phyloP scores from a whole-genome alignment of 768 basidiomycete genomes.

The Hygrocybe punicea region DNA sequence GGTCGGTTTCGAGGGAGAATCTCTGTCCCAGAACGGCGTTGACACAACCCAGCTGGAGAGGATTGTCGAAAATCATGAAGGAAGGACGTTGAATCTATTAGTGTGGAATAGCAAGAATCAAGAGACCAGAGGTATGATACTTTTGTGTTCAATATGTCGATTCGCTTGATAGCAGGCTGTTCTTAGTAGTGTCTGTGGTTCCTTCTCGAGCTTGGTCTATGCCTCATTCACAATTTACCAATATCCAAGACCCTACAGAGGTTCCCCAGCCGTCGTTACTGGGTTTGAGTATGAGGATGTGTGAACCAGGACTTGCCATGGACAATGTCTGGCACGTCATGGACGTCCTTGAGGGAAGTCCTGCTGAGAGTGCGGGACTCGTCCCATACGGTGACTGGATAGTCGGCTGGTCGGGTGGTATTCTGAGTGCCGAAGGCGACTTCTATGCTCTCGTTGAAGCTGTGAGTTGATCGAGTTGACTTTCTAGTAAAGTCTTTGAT shows the following conservation, averaged over 20 bases:
- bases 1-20: slow-evolving; percentile 80
- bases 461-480: slow-evolving; percentile 43
- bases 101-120: slow-evolving; percentile 84
- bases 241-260: slow-evolving; percentile 38
- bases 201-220: slow-evolving; percentile 86
- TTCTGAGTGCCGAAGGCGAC: slow-evolving; percentile 85
- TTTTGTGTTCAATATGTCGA: background rate
- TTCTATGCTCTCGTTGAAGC: slow-evolving; percentile 96
- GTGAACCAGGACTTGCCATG: slow-evolving; percentile 80
- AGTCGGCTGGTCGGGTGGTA: slow-evolving; percentile 93
- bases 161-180: background rate
- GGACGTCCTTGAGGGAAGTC: slow-evolving; percentile 93
- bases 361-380: slow-evolving; percentile 93
- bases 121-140: slow-evolving; percentile 11
- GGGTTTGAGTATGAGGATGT: slow-evolving; percentile 90
- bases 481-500: background rate
- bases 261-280: slow-evolving; percentile 80
- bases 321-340: slow-evolving; percentile 99
- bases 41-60: slow-evolving; percentile 70
- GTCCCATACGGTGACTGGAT: slow-evolving; percentile 80
- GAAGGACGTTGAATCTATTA: slow-evolving; percentile 60
- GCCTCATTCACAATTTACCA: slow-evolving; percentile 35
- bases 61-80: slow-evolving; percentile 83
- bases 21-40: slow-evolving; percentile 49
- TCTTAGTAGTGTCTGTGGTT: slow-evolving; percentile 79